phyloP scores from a whole-genome alignment of 2,329 filamentous ascomycete species.

The Diaporthe eres region DNA sequence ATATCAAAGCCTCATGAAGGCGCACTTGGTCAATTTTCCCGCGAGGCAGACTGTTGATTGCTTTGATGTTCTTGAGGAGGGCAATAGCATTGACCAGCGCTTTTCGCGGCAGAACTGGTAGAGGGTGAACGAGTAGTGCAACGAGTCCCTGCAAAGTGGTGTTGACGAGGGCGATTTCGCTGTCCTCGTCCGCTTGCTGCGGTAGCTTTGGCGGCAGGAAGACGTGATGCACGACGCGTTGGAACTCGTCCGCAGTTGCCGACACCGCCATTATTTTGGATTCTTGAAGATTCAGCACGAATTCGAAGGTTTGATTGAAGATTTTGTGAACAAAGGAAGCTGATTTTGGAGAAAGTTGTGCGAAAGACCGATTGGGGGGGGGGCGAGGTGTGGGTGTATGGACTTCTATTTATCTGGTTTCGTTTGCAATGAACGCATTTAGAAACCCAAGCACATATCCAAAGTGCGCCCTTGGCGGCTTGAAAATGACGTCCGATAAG shows the following conservation, averaged over 20 bases:
- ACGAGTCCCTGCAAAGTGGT: background rate
- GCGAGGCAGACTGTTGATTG: background rate
- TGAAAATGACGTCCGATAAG: no score
- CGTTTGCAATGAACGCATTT: background rate
- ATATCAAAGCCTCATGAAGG: background rate
- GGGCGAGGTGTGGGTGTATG: background rate
- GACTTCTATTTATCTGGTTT: background rate
- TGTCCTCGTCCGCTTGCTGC: constrained; percentile 51
- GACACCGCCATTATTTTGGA: background rate
- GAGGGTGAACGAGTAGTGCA: background rate
- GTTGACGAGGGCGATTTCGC: constrained; percentile 16
- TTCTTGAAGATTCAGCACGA: background rate
- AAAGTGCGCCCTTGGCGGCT: background rate
- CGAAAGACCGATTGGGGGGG: no score
- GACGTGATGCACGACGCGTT: constrained; percentile 56
- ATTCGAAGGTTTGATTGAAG: background rate
- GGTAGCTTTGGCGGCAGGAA: constrained; percentile 65
- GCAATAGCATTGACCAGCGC: background rate
- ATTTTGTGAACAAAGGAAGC: background rate
- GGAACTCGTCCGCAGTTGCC: background rate
- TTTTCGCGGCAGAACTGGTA: background rate
- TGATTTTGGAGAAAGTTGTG: background rate
- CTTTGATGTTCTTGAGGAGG: background rate
- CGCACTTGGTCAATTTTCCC: background rate
- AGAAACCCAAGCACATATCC: background rate